Evolutionary conservation across 768 basidiomycete genomes (phyloP), one percentile per base, ranked within the genome.

Genomic region (Mycena pura): DNA sequence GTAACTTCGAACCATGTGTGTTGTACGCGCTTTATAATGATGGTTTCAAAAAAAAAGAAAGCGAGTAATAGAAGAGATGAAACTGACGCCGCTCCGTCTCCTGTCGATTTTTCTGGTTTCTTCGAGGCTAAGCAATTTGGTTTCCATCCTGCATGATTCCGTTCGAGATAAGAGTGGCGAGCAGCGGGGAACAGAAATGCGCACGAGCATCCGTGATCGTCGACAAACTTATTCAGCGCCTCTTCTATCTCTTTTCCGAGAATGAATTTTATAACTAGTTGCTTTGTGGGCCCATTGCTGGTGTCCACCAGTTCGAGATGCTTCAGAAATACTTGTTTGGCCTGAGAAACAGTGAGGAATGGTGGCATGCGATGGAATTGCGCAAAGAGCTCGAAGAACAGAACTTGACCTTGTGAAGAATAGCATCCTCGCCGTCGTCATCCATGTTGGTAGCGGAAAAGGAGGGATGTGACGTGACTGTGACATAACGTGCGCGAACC

Each of bases 1-100:
- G 65, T 63, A n/a, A 66, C 65, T 36, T 24, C 21, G n/a, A 66
- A 47, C 24, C 49, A 63, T 2, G 65, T 63, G 47, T 48, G 48
- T 34, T 62, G 60, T 11, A 57, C 27, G 47, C 62, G 54, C 61
- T 66, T 22, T 8, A 17, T 21, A 21, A 43, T 1, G 6, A 15
- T 0, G 15, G 14, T 19, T n/a, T n/a, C n/a, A n/a, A n/a, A 14
- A 24, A 19, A 11, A 9, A 31, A 47, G 14, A 36, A 36, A 40
- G 19, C 14, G 32, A 2, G 2, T 6, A 19, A 28, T 21, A 27
- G 17, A 15, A 10, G 3, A 25, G 24, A 46, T 29, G 41, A 2
- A n/a, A 50, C 59, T 21, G 1, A 54, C 59, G 4, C 15, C 14
- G 21, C 54, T 60, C 13, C 27, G 8, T 2, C 59, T 47, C 38